phyloP scores from a whole-genome alignment of 306 rosid species.

The Abrus precatorius region DNA sequence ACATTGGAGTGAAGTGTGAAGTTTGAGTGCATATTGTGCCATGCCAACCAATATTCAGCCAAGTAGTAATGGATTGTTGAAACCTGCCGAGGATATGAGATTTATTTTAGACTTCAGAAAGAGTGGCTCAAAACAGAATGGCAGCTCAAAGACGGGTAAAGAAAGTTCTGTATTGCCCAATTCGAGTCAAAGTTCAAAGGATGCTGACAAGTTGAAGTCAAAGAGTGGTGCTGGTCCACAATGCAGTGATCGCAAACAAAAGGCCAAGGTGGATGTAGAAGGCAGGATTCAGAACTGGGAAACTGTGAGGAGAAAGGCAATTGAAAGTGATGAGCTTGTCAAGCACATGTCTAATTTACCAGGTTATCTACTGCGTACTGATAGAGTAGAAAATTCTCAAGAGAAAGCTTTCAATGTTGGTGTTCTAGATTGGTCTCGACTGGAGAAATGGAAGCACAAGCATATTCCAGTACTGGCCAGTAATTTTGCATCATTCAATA shows the following conservation, averaged over 20 bases:
- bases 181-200: constrained; percentile 48
- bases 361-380: constrained; percentile 68
- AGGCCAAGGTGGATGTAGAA: constrained; percentile 48
- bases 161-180: constrained; percentile 54
- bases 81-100: constrained; percentile 66
- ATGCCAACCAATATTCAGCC: constrained; percentile 48
- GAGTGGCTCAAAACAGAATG: constrained; percentile 61
- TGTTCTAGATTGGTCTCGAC: constrained; percentile 87
- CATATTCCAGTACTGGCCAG: constrained; percentile 50
- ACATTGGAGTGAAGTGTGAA: constrained; percentile 44
- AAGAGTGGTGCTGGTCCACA: constrained; percentile 55
- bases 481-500: constrained; percentile 51
- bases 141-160: constrained; percentile 55
- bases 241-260: constrained; percentile 51
- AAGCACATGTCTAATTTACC: constrained; percentile 94
- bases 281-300: constrained; percentile 39
- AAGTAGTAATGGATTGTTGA: constrained; percentile 51
- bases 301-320: constrained; percentile 50
- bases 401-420: constrained; percentile 89
- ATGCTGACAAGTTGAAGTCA: constrained; percentile 58
- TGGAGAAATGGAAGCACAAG: constrained; percentile 82
- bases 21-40: constrained; percentile 44
- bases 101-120: constrained; percentile 60
- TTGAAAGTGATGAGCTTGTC: constrained; percentile 81
- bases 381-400: constrained; percentile 62